A percentile compares a stretch with the other conserved stretches of the same genome.
phyloP scores from a whole-genome alignment of 805 yeast genomes.

The Candida quercuum region DNA sequence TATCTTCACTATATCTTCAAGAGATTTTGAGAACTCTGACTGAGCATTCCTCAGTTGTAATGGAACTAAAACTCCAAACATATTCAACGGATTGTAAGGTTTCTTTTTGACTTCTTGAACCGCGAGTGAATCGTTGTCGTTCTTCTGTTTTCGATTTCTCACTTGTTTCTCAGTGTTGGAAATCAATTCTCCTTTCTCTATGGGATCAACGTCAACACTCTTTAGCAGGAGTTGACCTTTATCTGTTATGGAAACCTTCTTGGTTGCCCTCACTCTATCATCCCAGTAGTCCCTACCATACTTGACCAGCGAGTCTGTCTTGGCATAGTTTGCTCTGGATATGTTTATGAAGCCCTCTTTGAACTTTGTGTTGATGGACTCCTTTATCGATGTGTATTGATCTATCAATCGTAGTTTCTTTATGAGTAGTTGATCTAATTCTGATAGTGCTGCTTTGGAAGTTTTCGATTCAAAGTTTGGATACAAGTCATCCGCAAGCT shows the following conservation, averaged over 20 bases:
- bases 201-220: neutral
- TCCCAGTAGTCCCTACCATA: slow-evolving; percentile 41
- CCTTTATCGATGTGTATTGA: slow-evolving; percentile 6
- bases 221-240: too few relatives aligned
- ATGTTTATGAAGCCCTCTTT: slow-evolving; percentile 34
- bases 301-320: slow-evolving; percentile 18
- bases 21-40: slow-evolving; percentile 28
- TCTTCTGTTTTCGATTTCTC: slow-evolving; percentile 8
- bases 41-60: slow-evolving; percentile 34
- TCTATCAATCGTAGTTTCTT: slow-evolving; percentile 9
- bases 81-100: slow-evolving; percentile 32
- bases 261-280: slow-evolving; percentile 24
- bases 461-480: neutral
- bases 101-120: slow-evolving; percentile 1
- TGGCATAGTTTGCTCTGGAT: slow-evolving; percentile 40
- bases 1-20: slow-evolving; percentile 14
- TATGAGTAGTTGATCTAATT: neutral
- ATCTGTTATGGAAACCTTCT: slow-evolving; percentile 4
- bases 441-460: neutral
- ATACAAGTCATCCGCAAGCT: neutral
- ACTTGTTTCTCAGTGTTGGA: neutral
- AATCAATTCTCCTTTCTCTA: too few relatives aligned
- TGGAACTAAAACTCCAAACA: slow-evolving; percentile 47
- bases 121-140: neutral
- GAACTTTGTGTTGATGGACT: slow-evolving; percentile 4